Percentiles rank a stretch among this genome's conserved stretches.
Evolutionary conservation across 2,329 filamentous ascomycete genomes (phyloP).

Genomic region (Fusarium denticulatum): DNA sequence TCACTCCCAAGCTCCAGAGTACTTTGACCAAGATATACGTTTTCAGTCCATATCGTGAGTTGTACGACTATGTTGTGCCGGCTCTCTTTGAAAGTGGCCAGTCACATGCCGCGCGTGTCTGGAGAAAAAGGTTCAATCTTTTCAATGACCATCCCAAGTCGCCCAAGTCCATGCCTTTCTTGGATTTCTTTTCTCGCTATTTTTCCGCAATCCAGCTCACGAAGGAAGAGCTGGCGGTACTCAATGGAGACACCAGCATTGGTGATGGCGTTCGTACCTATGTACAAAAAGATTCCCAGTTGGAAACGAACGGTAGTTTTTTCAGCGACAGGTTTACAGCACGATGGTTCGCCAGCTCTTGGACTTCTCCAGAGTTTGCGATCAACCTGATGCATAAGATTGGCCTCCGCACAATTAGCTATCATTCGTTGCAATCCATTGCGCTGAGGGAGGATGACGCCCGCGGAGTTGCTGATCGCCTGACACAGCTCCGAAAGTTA

Average conservation of each 20-base stretch:
- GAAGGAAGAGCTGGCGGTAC: constrained; percentile 48
- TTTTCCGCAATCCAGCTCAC: constrained; percentile 53
- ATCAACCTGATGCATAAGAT: constrained; percentile 76
- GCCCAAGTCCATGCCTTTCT: constrained; percentile 56
- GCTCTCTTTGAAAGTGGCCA: constrained; percentile 59
- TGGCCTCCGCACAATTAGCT: constrained; percentile 77
- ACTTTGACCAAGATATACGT: constrained; percentile 58
- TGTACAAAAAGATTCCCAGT: neutral
- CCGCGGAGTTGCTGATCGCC: constrained; percentile 64
- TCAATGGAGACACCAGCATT: constrained; percentile 1
- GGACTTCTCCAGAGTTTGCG: constrained; percentile 77
- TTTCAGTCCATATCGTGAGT: constrained; percentile 52
- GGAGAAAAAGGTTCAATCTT: constrained; percentile 56
- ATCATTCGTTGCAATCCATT: constrained; percentile 80
- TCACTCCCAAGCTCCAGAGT: constrained; percentile 49
- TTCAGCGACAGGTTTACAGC: constrained; percentile 70
- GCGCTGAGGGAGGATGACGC: constrained; percentile 70
- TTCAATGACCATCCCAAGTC: constrained; percentile 55
- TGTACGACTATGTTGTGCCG: constrained; percentile 65
- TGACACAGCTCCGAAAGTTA: constrained; percentile 68
- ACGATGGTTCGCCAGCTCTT: constrained; percentile 79
- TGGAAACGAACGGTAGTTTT: constrained; percentile 24
- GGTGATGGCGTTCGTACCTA: neutral
- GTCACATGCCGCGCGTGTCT: constrained; percentile 55
- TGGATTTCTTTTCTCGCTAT: constrained; percentile 59